Conservation (phyloP, 192 early-diverging fungal genomes). For the Chytriomyces sp. region DNA sequence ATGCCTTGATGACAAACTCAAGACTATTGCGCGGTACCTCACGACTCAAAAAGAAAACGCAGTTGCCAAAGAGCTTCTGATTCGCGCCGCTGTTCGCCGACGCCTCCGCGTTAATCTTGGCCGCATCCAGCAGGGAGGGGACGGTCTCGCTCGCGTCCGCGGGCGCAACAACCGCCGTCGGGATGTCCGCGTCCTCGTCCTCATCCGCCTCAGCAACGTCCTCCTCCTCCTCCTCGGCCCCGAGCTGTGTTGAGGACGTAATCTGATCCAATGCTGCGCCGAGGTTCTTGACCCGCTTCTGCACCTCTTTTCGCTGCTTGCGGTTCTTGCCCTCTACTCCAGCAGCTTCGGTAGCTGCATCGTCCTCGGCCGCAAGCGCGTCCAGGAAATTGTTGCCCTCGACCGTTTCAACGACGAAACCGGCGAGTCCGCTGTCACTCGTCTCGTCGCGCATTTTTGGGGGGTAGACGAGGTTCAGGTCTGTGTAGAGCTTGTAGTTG, state of each 20-base stretch:
- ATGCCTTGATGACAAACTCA: constrained; percentile 87
- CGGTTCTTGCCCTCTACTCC: constrained; percentile 22
- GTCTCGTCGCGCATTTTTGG: constrained; percentile 76
- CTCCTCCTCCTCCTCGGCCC: constrained; percentile 29
- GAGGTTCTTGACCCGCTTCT: constrained; percentile 52
- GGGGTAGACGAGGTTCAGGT: constrained; percentile 88
- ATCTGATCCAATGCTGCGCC: constrained; percentile 47
- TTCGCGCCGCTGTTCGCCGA: neutral
- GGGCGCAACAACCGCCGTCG: constrained; percentile 37
- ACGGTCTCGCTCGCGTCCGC: constrained; percentile 27
- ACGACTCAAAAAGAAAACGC: constrained; percentile 85
- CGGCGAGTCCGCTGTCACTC: constrained; percentile 67
- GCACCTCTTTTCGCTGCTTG: constrained; percentile 49
- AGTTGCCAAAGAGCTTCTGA: constrained; percentile 60
- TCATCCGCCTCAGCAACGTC: constrained; percentile 36
- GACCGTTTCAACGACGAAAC: constrained; percentile 64
- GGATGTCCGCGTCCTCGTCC: constrained; percentile 39
- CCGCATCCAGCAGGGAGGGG: constrained; percentile 44
- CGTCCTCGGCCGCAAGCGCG: constrained; percentile 29
- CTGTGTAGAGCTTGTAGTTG: constrained; percentile 89
- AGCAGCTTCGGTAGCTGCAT: neutral
- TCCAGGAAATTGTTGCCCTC: constrained; percentile 37
- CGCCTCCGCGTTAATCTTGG: constrained; percentile 29
- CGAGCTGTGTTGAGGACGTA: neutral
- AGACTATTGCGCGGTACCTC: constrained; percentile 93